phyloP scores from a whole-genome alignment of 1,284 basidiomycete genomes.

The Austroboletus rostrupii region DNA sequence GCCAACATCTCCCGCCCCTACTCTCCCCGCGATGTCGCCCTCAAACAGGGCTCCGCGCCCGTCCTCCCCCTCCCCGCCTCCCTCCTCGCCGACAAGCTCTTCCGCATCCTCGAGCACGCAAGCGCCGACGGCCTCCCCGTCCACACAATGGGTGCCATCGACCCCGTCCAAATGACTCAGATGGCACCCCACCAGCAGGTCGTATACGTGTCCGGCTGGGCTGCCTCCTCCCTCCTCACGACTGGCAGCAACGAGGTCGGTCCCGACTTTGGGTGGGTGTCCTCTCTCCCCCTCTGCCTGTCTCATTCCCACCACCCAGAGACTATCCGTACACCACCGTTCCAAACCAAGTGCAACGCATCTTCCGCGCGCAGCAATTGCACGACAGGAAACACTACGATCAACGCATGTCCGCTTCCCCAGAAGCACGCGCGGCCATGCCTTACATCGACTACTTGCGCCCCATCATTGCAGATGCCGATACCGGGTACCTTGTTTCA shows the following conservation, averaged over 20 bases:
- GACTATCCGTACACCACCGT: constrained; percentile 95
- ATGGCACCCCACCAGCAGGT: constrained; percentile 95
- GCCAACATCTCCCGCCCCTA: constrained; percentile 75
- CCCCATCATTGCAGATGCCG: constrained; percentile 92
- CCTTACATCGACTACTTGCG: constrained; percentile 85
- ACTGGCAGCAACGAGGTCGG: constrained; percentile 95
- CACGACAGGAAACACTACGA: constrained; percentile 88
- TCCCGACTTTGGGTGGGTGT: constrained; percentile 87
- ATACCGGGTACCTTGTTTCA: constrained; percentile 68
- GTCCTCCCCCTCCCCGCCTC: constrained; percentile 75
- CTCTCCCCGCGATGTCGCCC: constrained; percentile 71
- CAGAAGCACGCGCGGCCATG: constrained; percentile 64
- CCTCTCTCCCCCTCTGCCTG: background rate
- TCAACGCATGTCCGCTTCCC: constrained; percentile 68
- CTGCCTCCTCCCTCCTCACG: constrained; percentile 81
- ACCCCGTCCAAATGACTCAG: constrained; percentile 94
- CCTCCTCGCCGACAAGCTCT: constrained; percentile 81
- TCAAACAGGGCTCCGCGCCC: constrained; percentile 86
- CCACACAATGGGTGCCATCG: constrained; percentile 86
- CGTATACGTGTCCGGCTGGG: constrained; percentile 95
- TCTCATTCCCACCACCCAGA: constrained; percentile 33
- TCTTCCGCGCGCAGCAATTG: constrained; percentile 82
- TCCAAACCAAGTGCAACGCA: constrained; percentile 85
- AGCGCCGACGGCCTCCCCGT: constrained; percentile 65
- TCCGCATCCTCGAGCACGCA: constrained; percentile 60